Evolutionary conservation across 2,329 filamentous ascomycete genomes (phyloP).

Genomic region (Colletotrichum liaoningense): DNA sequence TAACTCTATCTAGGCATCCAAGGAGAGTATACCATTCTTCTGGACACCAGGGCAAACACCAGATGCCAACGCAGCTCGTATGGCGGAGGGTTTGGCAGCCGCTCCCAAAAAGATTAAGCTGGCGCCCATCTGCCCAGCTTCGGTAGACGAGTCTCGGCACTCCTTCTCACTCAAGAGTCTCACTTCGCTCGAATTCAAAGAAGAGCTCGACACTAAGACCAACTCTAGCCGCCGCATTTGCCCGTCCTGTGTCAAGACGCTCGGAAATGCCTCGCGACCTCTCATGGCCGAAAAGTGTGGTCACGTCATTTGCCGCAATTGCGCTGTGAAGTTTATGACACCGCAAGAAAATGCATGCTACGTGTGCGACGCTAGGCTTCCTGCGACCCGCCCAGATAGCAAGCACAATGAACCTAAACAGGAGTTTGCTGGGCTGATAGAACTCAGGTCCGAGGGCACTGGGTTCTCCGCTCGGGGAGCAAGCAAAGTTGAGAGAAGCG

Average conservation of each 20-base stretch:
- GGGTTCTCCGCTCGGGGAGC: constrained; percentile 91
- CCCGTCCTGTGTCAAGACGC: constrained; percentile 84
- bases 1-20: constrained; percentile 28
- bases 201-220: constrained; percentile 67
- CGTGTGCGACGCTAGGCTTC: constrained; percentile 87
- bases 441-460: constrained; percentile 87
- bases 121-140: constrained; percentile 81
- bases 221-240: constrained; percentile 67
- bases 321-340: constrained; percentile 83
- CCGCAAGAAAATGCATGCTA: constrained; percentile 75
- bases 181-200: constrained; percentile 80
- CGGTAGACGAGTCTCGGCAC: constrained; percentile 74
- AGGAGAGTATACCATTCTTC: constrained; percentile 78
- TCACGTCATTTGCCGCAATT: constrained; percentile 89
- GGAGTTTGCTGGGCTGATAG: constrained; percentile 79
- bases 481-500: constrained; percentile 82
- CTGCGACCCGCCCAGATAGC: constrained; percentile 57
- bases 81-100: neutral
- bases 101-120: constrained; percentile 71
- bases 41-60: constrained; percentile 92
- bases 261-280: constrained; percentile 86
- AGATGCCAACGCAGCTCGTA: constrained; percentile 46
- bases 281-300: constrained; percentile 89
- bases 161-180: constrained; percentile 82
- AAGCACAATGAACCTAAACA: constrained; percentile 55